Evolutionary conservation across 2,329 filamentous ascomycete species (phyloP), one percentile per base, ranked within the genome.

Genomic region (Phyllosticta citribraziliensis): DNA sequence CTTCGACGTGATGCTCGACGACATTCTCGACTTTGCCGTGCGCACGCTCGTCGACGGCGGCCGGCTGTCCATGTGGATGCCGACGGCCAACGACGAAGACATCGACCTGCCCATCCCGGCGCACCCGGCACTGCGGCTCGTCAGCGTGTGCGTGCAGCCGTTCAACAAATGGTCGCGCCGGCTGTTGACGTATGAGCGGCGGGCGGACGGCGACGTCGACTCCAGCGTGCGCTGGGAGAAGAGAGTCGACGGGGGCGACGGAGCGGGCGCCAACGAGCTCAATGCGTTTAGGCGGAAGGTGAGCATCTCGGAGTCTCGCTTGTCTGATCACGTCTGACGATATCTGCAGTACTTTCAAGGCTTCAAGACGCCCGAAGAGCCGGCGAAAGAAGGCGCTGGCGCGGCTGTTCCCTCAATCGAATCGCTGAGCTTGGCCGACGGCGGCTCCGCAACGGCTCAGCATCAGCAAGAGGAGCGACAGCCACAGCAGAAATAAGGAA

Each of bases 141-240:
- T 91, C 20, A 85, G 82, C 52, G 83, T 91, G 30, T 96, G 91
- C 70, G 84, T 89, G 6, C 94, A 99, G 72, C 80, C 83, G 0
- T 99, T 99, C 72, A 93, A 91, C 70, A 94, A 89, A 75, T 99
- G 92, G 94, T 94, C 91, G 20, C 84, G 94, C 63, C 83, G 91
- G 65, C 79, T 99, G 40, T 88, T 97, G 58, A 96, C 91, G 0
- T 97, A 97, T 73, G 82, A 85, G 53, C 83, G 91, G 58, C 76
- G 89, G 20, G 80, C 82, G 0, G 85, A 66, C 66, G 54, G 55
- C 17, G 20, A 59, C 12, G 60, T 56, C 65, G 60, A 53, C 55
- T 53, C 27, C 17, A 35, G 50, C 1, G 19, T 4, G 62, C 55
- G 40, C 62, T 60, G 62, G 58, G 68, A 63, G 55, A 65, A 71